Evolutionary conservation across 805 yeast genomes (phyloP), one percentile per base, ranked within the genome.

Genomic region (Ogataea degrootiae): DNA sequence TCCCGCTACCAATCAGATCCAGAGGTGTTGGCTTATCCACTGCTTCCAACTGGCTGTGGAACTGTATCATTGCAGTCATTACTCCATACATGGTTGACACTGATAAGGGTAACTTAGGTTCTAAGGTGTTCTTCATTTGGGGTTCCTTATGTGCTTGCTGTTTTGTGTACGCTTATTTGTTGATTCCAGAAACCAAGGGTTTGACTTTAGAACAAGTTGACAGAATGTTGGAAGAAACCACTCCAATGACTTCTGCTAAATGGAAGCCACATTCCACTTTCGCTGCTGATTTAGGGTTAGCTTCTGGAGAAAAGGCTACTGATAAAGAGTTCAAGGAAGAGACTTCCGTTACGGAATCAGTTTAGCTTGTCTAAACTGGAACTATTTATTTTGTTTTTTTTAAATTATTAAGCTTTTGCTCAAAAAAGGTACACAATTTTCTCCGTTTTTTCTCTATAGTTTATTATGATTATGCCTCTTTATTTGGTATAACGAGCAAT

Each of bases 11-110:
- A 63, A 79, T 83, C 52, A 79, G 94, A 63, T 86, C 87, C 47
- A 82, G 82, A 63, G 87, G 87, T 48, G 79, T 84, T 48, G 80
- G 86, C 22, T 64, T 85, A 45, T 76, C 86, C 12, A 82, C 86
- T 17, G 85, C 91, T 33, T 79, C 90, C 40, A 86, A 86, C 70
- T 86, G 94, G 94, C 63, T 83, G 38, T 83, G 82, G 70, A 86
- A 86, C 70, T 85, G 85, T 65, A 79, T 76, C 26, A 83, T 85
- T 65, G 87, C 87, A 15, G 83, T 79, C 61, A 82, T 83, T 47
- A 85, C 90, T 39, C 88, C 90, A 41, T 82, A 80, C 64, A 74
- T 85, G 67, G 84, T 82, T 53, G 87, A 82, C 61, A 69, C 74
- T 33, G 87, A 85, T 31, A 60, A 72, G 75, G 48, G 60, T 71